phyloP scores from a whole-genome alignment of 345 rosid genomes.

The Arabidopsis thaliana region DNA sequence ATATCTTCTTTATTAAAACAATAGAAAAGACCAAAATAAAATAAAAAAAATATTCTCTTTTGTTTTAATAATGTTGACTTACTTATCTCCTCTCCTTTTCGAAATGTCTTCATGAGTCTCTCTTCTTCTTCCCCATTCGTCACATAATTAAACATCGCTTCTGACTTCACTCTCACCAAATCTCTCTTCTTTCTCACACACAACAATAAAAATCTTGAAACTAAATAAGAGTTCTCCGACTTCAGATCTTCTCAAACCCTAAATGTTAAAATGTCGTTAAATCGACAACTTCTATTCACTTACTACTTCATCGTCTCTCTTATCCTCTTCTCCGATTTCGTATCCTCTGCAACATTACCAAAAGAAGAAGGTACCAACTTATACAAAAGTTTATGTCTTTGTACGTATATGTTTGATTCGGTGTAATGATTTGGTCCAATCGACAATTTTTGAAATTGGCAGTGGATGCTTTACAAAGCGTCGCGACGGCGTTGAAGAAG shows the following conservation, averaged over 20 bases:
- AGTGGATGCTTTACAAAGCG: constrained; percentile 55
- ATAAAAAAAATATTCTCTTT: not conserved
- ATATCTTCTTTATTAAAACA: not conserved
- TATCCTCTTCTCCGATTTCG: constrained; percentile 23
- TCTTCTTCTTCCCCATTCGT: constrained; percentile 29
- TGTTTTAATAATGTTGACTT: constrained; percentile 34
- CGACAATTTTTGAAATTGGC: not conserved
- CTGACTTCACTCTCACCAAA: not conserved
- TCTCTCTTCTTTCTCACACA: not conserved
- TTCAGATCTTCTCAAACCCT: constrained; percentile 1
- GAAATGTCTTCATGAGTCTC: constrained; percentile 14
- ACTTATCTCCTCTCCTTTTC: not conserved
- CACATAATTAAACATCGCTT: constrained; percentile 1
- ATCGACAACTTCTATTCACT: constrained; percentile 26
- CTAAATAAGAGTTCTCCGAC: not conserved
- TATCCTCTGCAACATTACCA: constrained; percentile 42
- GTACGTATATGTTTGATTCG: not conserved
- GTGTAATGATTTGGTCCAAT: not conserved
- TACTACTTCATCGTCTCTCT: constrained; percentile 34
- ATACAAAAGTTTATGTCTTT: no score
- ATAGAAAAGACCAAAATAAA: no score
- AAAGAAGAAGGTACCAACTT: constrained; percentile 44
- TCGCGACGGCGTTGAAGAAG: constrained; percentile 56
- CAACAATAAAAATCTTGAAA: not conserved
- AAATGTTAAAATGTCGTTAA: constrained; percentile 31